Percentiles rank a stretch among this genome's conserved stretches.
These are phyloP conservation scores for Malus fusca DNA, from an alignment of 306 rosid genomes.

Conservation along the genomic window DNA sequence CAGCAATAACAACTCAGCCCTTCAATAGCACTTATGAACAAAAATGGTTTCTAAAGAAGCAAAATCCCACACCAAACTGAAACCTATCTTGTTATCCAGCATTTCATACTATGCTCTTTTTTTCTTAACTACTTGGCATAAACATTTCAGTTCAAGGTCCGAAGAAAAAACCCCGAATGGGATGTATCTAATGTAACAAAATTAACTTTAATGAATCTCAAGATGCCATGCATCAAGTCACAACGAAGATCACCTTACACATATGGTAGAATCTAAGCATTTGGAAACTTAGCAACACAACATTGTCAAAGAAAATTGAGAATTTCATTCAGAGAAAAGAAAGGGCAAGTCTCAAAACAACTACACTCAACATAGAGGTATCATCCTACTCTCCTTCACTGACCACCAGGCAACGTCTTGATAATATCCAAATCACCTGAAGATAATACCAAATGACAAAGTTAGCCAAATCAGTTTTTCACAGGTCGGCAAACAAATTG, in stretches of 20 bases:
- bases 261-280: background rate
- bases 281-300: background rate
- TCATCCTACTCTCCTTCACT: slow-evolving; percentile 1
- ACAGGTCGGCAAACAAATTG: background rate
- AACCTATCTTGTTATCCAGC: too few relatives aligned
- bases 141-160: too few relatives aligned
- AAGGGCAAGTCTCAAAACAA: background rate
- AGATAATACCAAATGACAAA: background rate
- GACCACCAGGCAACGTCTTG: slow-evolving; percentile 30
- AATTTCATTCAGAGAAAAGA: background rate
- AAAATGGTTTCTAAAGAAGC: too few relatives aligned
- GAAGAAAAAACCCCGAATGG: too few relatives aligned
- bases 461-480: background rate
- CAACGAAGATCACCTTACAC: background rate
- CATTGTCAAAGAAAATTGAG: background rate
- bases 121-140: too few relatives aligned
- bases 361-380: too few relatives aligned
- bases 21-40: too few relatives aligned
- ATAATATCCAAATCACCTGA: background rate
- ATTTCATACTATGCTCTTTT: too few relatives aligned
- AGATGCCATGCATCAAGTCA: background rate
- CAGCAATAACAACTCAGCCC: too few relatives aligned
- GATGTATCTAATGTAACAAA: background rate
- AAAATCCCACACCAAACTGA: too few relatives aligned
- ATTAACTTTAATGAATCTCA: background rate